Evolutionary conservation across 176 grass and related monocot genomes (phyloP), one percentile per base, ranked within the genome.

Genomic region (Bolboschoenus planiculmis): DNA sequence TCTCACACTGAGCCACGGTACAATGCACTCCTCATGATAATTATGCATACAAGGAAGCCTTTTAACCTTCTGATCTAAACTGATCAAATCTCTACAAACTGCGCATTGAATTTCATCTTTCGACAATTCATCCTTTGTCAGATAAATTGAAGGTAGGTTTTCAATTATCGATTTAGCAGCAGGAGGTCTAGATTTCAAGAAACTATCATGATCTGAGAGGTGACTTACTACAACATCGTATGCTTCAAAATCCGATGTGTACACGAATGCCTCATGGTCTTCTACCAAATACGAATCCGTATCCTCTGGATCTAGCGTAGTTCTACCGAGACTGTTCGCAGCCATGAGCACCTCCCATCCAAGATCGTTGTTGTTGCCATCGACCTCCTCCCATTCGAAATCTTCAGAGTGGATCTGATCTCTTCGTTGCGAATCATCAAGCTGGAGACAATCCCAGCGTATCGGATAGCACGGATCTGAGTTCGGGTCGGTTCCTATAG

Each of bases 21-120:
- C 33, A 85, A 98, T 95, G 87, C 95, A 98, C 3, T 93, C 92
- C 79, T 91, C 87, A 79, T 98, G 95, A 77, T 95, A 98, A 24
- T 85, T 42, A 81, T 98, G 95, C 56, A 66, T 86, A 86, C 95
- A 98, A 1, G 95, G 92, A 82, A 98, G 82, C 87, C 65, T 62
- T 80, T 91, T 98, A 10, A 88, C 92, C 26, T 79, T 78, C 84
- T 83, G 82, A 13, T 93, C 90, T 5, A 79, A 85, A 24, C 85
- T 65, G 1, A 93, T 62, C 0, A 58, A 63, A 48, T 98, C 95
- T 89, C 87, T 93, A 78, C 95, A 98, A 21, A 98, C 95, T 1
- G 87, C 83, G 67, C 95, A 98, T 72, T 98, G 92, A 1, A 85
- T 81, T 34, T 86, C 88, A 2, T 90, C 60, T 35, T 84, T 85